These are phyloP conservation scores for Decorospora gaudefroyi DNA, from an alignment of 2,329 filamentous ascomycete genomes.

Conservation along the genomic window DNA sequence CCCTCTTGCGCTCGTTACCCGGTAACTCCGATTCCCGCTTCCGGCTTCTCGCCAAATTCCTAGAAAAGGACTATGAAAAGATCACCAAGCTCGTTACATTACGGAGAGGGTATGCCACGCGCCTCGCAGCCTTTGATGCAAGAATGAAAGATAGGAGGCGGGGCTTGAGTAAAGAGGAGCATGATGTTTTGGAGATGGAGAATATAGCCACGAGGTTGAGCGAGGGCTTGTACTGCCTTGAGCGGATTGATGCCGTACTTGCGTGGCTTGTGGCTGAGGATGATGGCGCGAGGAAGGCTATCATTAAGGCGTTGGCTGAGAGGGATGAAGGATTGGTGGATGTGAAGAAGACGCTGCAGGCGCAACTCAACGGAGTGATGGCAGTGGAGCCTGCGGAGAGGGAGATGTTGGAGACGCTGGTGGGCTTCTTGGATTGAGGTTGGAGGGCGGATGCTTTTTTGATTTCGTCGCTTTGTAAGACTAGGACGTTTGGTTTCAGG, in stretches of 20 bases:
- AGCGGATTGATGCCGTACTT: slow-evolving; percentile 80
- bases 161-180: slow-evolving; percentile 61
- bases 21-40: slow-evolving; percentile 78
- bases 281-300: slow-evolving; percentile 68
- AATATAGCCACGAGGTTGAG: slow-evolving; percentile 78
- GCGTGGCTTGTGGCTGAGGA: slow-evolving; percentile 95
- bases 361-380: slow-evolving; percentile 64
- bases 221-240: slow-evolving; percentile 80
- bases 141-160: slow-evolving; percentile 64
- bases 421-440: slow-evolving; percentile 41
- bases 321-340: slow-evolving; percentile 67
- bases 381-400: slow-evolving; percentile 59
- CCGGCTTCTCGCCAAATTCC: slow-evolving; percentile 86
- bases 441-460: too few relatives aligned
- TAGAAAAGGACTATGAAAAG: slow-evolving; percentile 93
- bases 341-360: slow-evolving; percentile 70
- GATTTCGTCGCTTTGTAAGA: too few relatives aligned
- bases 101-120: slow-evolving; percentile 69
- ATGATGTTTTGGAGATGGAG: slow-evolving; percentile 66
- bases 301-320: slow-evolving; percentile 67
- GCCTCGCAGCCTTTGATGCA: slow-evolving; percentile 65
- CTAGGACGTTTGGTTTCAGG: too few relatives aligned
- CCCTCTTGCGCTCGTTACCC: slow-evolving; percentile 77
- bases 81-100: slow-evolving; percentile 71
- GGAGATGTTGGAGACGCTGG: slow-evolving; percentile 68